Conservation (phyloP, 176 grass and related monocot genomes). For the Oropetium thomaeum region DNA sequence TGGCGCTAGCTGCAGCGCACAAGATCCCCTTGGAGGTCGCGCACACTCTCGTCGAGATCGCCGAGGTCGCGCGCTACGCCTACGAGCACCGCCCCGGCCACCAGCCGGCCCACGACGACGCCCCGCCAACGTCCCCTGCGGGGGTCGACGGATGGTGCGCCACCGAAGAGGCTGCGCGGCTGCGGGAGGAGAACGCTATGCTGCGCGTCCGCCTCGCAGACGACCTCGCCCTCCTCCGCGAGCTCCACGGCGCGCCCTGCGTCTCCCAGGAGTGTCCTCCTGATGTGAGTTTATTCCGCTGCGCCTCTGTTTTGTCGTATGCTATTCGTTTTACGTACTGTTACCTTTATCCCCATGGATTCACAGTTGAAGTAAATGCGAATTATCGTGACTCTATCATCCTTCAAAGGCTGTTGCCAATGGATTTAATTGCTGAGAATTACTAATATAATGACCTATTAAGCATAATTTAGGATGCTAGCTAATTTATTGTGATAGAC, state of each 20-base stretch:
- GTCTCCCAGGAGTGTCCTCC: constrained; percentile 76
- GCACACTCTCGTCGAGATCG: constrained; percentile 74
- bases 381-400: not conserved
- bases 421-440: not conserved
- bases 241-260: constrained; percentile 49
- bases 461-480: not conserved
- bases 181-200: constrained; percentile 62
- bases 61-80: constrained; percentile 71
- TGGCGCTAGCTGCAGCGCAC: constrained; percentile 38
- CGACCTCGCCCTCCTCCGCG: constrained; percentile 64
- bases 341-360: not conserved
- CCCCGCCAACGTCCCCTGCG: not conserved
- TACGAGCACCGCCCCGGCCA: constrained; percentile 54
- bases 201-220: constrained; percentile 67
- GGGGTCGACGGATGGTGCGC: not conserved
- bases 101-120: not conserved
- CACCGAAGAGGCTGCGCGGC: constrained; percentile 39
- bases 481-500: not conserved
- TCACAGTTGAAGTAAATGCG: not conserved
- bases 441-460: not conserved
- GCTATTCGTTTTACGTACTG: not conserved
- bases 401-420: not conserved
- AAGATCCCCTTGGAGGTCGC: constrained; percentile 75
- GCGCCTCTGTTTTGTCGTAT: not conserved
- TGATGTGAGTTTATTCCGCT: constrained; percentile 45